Base-by-base conservation (phyloP, 495 filamentous ascomycete species). In the Aspergillus hancockii region DNA sequence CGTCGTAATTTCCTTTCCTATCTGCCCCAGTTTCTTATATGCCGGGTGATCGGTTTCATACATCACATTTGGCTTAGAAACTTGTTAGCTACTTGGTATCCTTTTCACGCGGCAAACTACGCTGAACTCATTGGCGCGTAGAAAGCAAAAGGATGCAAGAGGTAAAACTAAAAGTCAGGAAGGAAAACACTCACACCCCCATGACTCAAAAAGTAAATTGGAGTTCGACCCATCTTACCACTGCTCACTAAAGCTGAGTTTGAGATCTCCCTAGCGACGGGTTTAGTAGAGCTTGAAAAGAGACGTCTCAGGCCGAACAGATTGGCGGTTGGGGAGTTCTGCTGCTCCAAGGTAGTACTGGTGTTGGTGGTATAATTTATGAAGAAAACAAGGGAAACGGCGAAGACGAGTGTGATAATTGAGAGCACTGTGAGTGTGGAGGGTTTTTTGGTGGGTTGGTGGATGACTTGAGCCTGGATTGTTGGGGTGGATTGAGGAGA, bases 201-300 rank as follows among this genome's bases (percentile, higher is more conserved):
- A 81, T 92, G 88, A 62, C 86, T 86, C 38, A 94, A 71, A 65
- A 93, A 93, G 64, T 93, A 94, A 45, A 92, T 80, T 0, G 90
- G 90, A 8, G 86, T 81, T 57, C 74, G 70, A 59, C 63, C 34
- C 59, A 36, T 60, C 25, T 52, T 50, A 3, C 57, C 51, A 25
- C 54, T 46, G 16, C 40, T 46, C 4, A 7, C 18, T 8, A 19
- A 10, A 10, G 55, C 31, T 45, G 61, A 32, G 16, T 52, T 40
- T 8, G 43, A 9, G 50, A 62, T 19, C 53, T 23, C 47, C 25
- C 7, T 28, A 55, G 57, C 13, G 52, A 28, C 18, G 62, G 23
- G 25, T 23, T 54, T 49, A 22, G 55, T 52, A 14, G 54, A 54
- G 52, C 54, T 21, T 51, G 58, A 49, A 62, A 63, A 67, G 23